Base-by-base conservation (phyloP, 805 yeast species). In the Spathaspora arborariae region DNA sequence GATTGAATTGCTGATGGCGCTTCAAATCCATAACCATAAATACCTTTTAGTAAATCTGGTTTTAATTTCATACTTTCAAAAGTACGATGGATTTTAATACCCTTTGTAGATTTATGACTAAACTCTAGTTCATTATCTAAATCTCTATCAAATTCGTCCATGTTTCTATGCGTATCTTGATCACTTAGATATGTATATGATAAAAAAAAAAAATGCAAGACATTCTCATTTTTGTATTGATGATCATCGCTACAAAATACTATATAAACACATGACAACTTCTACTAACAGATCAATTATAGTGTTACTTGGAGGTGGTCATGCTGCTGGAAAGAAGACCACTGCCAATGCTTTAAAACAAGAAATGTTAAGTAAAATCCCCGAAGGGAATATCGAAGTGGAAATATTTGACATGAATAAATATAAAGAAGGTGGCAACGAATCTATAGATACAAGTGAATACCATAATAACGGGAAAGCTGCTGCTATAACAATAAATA, bases 1-100 rank as follows among this genome's bases (percentile, higher is more conserved):
- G 90, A 91, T 76, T 94, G 99, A 74, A 94, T 94, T 47, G 98
- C 94, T 46, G 97, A 90, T 55, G 99, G 99, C 45, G 82, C 81
- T 74, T 92, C 98, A 69, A 89, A 94, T 68, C 98, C 97, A 75
- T 85, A 87, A 58, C 86, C 88, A 67, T 79, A 89, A 57, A 89
- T 82, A 58, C 89, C 81, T 56, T 65, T 65, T 26, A 70, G 56
- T 9, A 68, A 63, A 34, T 65, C 65, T 5, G 70, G 71, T 51
- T 71, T 70, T 35, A 72, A 56, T 21, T 59, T 59, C 77, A 72
- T 72, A 49, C 68, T 58, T 53, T 68, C 75, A 49, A 67, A 67
- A 2, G 75, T 68, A 16, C 78, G 68, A 52, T 79, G 82, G 9
- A 82, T 65, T 54, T 74, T 70, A 38, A 82, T 74, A 47, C 80